Evolutionary conservation across 176 grass and related monocot species (phyloP).

Genomic region (Rhynchospora pubera): DNA sequence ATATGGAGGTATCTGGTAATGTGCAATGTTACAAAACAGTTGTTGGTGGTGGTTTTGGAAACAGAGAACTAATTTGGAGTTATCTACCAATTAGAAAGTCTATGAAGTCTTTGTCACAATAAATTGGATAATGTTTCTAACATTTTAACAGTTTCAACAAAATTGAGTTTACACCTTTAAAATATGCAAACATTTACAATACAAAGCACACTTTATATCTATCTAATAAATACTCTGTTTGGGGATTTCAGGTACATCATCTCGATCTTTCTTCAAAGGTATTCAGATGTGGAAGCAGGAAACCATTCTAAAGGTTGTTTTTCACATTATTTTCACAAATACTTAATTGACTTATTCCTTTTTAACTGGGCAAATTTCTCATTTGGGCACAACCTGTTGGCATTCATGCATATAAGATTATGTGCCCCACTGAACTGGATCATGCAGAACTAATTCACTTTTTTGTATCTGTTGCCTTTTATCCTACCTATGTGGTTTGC

Average conservation of each 20-base stretch:
- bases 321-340: not conserved
- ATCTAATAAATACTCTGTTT: not conserved
- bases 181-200: not conserved
- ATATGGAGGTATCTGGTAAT: not conserved
- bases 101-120: not conserved
- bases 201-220: too few species aligned
- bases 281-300: constrained; percentile 95
- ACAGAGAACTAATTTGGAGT: not conserved
- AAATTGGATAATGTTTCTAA: not conserved
- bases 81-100: not conserved
- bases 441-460: not conserved
- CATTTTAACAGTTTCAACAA: not conserved
- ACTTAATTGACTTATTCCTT: not conserved
- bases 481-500: constrained; percentile 17
- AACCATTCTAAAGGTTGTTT: constrained; percentile 64
- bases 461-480: not conserved
- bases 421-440: not conserved
- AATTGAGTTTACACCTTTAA: not conserved
- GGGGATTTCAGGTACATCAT: constrained; percentile 68
- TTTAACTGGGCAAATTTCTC: not conserved
- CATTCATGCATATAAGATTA: not conserved
- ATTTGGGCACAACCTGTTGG: not conserved
- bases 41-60: not conserved
- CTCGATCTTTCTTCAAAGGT: constrained; percentile 79
- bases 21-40: not conserved